Base-by-base conservation (phyloP, 257 asterid species). In the Ocimum tenuiflorum region DNA sequence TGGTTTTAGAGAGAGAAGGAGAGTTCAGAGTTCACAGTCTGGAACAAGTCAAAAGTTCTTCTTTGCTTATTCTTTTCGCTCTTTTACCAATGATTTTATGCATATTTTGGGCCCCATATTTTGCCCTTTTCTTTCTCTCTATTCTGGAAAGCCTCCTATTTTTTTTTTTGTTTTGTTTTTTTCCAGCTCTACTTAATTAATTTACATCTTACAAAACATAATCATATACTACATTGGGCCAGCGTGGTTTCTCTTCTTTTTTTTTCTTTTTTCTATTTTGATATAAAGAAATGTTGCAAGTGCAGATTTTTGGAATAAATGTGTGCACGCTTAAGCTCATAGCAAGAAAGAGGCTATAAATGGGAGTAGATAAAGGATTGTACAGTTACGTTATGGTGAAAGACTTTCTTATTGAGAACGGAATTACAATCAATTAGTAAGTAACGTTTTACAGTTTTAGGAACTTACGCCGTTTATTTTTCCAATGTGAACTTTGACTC, bases 21-120 rank as follows among this genome's bases (percentile, higher is more conserved):
- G n/a, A n/a, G n/a, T n/a, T n/a, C n/a, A n/a, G n/a, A n/a, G n/a
- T n/a, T n/a, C n/a, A n/a, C 56, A 68, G 66, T 43, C 73, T 68
- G 66, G 59, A 68, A 68, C 61, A 29, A 56, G 65, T 68, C 65
- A 56, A 66, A 68, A 65, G 70, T 6, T 45, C 63, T 51, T 48
- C 7, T 66, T 66, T 27, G 7, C 47, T 42, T 20, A 23, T 50
- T 61, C 50, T 51, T 61, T 8, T 62, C 41, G 56, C 67, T 14
- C 45, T 27, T 62, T 46, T 10, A 15, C 68, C 55, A 46, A 62
- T 62, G 68, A 15, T 45, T 23, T 19, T 27, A 13, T 46, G 56
- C 24, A 46, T 36, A 17, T 62, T 62, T 45, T n/a, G 56, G 68
- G 56, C 20, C 55, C 55, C 67, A 43, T 62, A 3, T n/a, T 10